Base-by-base conservation (phyloP, 1,284 basidiomycete species). In the Ganoderma lingzhi region DNA sequence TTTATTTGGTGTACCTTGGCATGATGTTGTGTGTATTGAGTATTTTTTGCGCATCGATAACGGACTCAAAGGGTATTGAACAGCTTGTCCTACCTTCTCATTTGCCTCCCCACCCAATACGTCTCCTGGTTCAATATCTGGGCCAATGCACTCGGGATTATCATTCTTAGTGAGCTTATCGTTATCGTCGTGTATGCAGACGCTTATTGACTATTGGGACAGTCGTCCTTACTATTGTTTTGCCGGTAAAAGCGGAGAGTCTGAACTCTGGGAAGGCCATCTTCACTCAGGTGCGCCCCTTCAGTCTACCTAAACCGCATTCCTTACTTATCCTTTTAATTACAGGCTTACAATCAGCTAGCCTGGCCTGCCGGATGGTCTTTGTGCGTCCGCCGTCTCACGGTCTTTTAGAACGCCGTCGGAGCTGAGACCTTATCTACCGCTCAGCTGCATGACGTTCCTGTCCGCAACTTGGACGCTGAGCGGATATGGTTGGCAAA, bases 401-500 rank as follows among this genome's bases (percentile, higher is more conserved):
- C 23, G 23, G 35, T 28, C 6, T 15, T 15, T 61, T 39, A 37
- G 19, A n/a, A 12, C 19, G 35, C n/a, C 32, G 59, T 30, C 8
- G 23, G n/a, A 61, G 35, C 39, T 28, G 39, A 41, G n/a, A 6
- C n/a, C n/a, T n/a, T 39, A n/a, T 28, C 39, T 9, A 9, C 39
- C 23, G 39, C 8, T 61, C n/a, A 61, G 59, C 37, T 61, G 59
- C 39, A 61, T 61, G 59, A 61, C 59, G 10, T 61, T 61, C 59
- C 39, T 61, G 23, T 61, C 59, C 37, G 59, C 59, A 1, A 61
- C 59, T 6, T 61, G 59, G 59, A 61, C 59, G n/a, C 48, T 64
- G 51, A 55, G 44, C 30, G 48, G 37, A 39, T 64, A 64, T 35
- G 62, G 62, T 63, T 51, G 90, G 0, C 93, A 93, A 93, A 77